Evolutionary conservation across 2,329 filamentous ascomycete species (phyloP).

Genomic region (Phyllosticta citrichinensis): DNA sequence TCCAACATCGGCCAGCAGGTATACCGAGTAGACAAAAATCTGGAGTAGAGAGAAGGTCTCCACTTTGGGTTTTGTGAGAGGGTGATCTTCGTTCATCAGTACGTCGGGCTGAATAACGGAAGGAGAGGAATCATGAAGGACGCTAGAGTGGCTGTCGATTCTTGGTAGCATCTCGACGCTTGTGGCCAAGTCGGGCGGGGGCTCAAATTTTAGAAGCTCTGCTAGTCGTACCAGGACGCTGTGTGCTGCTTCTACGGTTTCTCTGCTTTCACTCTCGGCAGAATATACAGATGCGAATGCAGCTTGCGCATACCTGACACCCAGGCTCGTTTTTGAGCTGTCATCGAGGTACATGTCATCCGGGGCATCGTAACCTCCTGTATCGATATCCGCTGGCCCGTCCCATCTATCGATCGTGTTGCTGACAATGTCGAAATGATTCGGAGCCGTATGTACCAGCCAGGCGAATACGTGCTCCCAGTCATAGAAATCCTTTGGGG

Average conservation of each 20-base stretch:
- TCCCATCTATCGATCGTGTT: slow-evolving; percentile 61
- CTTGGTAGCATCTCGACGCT: slow-evolving; percentile 33
- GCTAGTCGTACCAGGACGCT: slow-evolving; percentile 50
- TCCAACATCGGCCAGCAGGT: slow-evolving; percentile 32
- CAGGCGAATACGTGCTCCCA: slow-evolving; percentile 63
- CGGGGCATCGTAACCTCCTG: slow-evolving; percentile 47
- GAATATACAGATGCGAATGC: slow-evolving; percentile 59
- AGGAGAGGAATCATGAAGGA: slow-evolving; percentile 22
- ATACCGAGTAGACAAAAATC: slow-evolving; percentile 46
- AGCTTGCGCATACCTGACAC: slow-evolving; percentile 56
- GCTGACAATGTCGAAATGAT: slow-evolving; percentile 53
- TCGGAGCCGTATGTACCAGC: slow-evolving; percentile 51
- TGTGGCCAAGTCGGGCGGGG: slow-evolving; percentile 38
- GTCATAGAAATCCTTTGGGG: slow-evolving; percentile 30
- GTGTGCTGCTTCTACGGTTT: slow-evolving; percentile 52
- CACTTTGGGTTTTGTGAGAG: slow-evolving; percentile 51
- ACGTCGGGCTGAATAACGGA: slow-evolving; percentile 30
- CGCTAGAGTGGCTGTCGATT: slow-evolving; percentile 27
- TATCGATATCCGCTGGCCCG: slow-evolving; percentile 59
- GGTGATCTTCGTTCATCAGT: slow-evolving; percentile 51
- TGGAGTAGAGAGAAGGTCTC: slow-evolving; percentile 51
- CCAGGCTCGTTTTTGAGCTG: slow-evolving; percentile 48
- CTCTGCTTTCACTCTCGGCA: slow-evolving; percentile 48
- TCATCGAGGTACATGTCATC: slow-evolving; percentile 48
- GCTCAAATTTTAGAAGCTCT: slow-evolving; percentile 50